Base-by-base conservation (phyloP, 345 rosid genomes). In the Sisymbrium altissimum region DNA sequence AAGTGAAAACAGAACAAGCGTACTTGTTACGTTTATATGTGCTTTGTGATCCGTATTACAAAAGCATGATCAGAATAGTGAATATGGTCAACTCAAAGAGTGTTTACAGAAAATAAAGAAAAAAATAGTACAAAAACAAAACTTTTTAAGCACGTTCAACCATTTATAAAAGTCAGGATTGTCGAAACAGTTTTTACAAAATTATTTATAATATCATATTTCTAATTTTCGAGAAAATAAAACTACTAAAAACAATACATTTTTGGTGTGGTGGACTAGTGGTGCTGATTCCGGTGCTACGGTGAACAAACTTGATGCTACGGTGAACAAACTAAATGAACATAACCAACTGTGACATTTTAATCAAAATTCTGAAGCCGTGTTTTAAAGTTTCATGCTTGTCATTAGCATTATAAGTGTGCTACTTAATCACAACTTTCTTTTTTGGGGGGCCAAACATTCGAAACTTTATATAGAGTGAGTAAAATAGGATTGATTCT, bases 401-500 rank as follows among this genome's bases (percentile, higher is more conserved):
- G 15, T 1, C 45, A 40, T 40, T 40, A 40, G 10, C 38, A 35
- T 29, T 29, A 29, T 30, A 14, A 19, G 61, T 55, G 61, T 55
- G 19, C 60, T 30, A 29, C 15, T 55, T 30, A 13, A 29, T 55
- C 14, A 55, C 21, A 55, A 52, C 13, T 32, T 9, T n/a, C 33
- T 57, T 32, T 32, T 7, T 15, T 9, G 1, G 14, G 14, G 15
- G 19, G 33, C 62, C 62, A 56, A 56, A 33, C 61, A 56, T 15
- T 56, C 13, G 61, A 56, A 55, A 17, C 63, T 65, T 73, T 73
- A 32, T 73, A 32, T 23, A 15, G 17, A 64, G 58, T 23, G 58
- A 55, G 49, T 38, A 53, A 74, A 48, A 46, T 38, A 38, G 52
- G 61, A 74, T 39, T 66, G 73, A 74, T 66, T 74, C 61, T 49